A percentile compares a stretch with the other conserved stretches of the same genome.
phyloP scores from a whole-genome alignment of 805 yeast genomes.

The Candida chauliodis region DNA sequence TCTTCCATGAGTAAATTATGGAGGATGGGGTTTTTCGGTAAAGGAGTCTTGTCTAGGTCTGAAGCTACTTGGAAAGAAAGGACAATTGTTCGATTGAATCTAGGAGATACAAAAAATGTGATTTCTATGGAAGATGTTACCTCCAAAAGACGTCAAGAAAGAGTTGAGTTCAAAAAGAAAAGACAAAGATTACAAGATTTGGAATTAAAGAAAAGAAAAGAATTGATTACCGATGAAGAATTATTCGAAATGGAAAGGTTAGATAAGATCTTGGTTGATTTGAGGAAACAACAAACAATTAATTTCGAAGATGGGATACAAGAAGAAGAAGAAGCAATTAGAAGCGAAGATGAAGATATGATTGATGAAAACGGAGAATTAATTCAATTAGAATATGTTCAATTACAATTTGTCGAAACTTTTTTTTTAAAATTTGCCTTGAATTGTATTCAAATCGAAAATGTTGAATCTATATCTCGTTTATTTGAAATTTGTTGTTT shows the following conservation, averaged over 20 bases:
- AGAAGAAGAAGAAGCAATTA: slow-evolving; percentile 12
- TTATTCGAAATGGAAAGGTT: slow-evolving; percentile 15
- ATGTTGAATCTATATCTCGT: slow-evolving; percentile 18
- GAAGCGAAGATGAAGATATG: slow-evolving; percentile 11
- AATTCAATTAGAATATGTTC: slow-evolving; percentile 46
- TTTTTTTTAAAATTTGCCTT: slow-evolving; percentile 63
- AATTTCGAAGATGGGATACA: slow-evolving; percentile 10
- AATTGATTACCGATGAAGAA: slow-evolving; percentile 22
- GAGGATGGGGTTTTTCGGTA: slow-evolving; percentile 90
- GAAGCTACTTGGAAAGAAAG: slow-evolving; percentile 90
- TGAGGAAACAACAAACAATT: slow-evolving; percentile 14
- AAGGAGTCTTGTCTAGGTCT: slow-evolving; percentile 82
- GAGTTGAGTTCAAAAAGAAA: slow-evolving; percentile 67
- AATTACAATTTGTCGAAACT: slow-evolving; percentile 73
- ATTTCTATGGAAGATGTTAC: slow-evolving; percentile 75
- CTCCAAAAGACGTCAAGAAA: slow-evolving; percentile 61
- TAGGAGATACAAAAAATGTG: slow-evolving; percentile 18
- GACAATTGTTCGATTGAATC: slow-evolving; percentile 50
- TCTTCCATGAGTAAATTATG: slow-evolving; percentile 59
- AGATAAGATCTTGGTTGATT: slow-evolving; percentile 14
- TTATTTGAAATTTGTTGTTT: slow-evolving; percentile 24
- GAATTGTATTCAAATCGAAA: slow-evolving; percentile 40
- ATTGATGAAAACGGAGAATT: slow-evolving; percentile 16
- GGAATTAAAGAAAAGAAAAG: slow-evolving; percentile 45
- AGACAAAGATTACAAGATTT: slow-evolving; percentile 49